These are phyloP conservation scores for Cornus florida DNA, from an alignment of 148 eudicot species.

Conservation along the genomic window DNA sequence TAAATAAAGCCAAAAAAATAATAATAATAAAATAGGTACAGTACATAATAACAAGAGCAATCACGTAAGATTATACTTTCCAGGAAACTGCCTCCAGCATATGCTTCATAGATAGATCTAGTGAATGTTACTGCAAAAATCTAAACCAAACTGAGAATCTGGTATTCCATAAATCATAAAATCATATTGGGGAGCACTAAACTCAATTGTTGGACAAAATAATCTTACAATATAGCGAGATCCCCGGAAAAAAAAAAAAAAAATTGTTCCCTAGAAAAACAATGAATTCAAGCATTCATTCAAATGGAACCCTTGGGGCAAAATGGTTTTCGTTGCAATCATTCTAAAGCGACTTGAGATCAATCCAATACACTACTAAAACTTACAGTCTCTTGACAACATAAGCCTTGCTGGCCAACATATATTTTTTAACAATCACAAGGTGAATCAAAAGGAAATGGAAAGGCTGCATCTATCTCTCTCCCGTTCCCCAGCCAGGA, in stretches of 20 bases:
- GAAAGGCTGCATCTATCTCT: background rate
- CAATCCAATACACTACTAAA: background rate
- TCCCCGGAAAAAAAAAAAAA: background rate
- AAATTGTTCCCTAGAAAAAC: background rate
- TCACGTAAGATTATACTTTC: background rate
- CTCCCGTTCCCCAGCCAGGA: background rate
- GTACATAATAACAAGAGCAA: background rate
- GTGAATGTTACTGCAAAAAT: background rate
- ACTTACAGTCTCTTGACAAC: background rate
- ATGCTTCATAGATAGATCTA: background rate
- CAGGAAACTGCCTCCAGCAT: background rate
- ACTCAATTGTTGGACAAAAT: no score
- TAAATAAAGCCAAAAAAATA: background rate
- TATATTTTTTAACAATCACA: background rate
- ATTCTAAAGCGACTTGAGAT: background rate
- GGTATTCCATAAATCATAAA: background rate
- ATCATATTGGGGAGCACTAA: background rate
- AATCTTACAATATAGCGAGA: background rate
- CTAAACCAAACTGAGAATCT: background rate
- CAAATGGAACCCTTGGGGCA: background rate
- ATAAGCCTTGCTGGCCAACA: background rate
- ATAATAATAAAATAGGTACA: no score
- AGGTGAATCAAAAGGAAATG: background rate
- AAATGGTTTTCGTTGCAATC: background rate
- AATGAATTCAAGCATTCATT: background rate